Evolutionary conservation across 2,329 filamentous ascomycete species (phyloP).

Genomic region (Byssothecium circinans): DNA sequence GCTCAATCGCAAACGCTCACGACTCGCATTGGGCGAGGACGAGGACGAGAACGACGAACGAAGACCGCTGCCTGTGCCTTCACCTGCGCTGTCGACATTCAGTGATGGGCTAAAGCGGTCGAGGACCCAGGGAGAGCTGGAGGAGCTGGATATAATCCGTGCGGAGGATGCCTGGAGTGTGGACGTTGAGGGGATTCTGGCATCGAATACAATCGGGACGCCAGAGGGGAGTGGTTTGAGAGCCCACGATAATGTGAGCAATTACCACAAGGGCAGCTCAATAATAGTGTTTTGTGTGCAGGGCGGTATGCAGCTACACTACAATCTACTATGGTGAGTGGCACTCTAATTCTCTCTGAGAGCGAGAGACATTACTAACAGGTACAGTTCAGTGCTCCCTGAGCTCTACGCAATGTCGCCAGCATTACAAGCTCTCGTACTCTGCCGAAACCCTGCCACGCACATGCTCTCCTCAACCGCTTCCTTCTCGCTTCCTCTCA

Average conservation of each 20-base stretch:
- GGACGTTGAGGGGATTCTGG: conserved; percentile 34
- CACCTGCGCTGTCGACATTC: conserved; percentile 19
- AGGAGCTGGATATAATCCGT: conserved; percentile 35
- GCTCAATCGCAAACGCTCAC: conserved; percentile 39
- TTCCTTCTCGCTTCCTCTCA: conserved; percentile 32
- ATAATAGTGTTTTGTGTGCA: conserved; percentile 38
- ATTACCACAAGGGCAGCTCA: conserved; percentile 20
- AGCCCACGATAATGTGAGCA: conserved; percentile 32
- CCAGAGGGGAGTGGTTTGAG: conserved; percentile 18
- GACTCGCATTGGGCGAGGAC: conserved; percentile 31
- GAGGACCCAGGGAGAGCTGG: conserved; percentile 40
- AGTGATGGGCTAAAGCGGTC: conserved; percentile 37
- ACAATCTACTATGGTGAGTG: conserved; percentile 39
- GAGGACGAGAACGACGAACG: conserved; percentile 24
- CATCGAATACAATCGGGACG: conserved; percentile 25
- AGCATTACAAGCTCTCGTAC: conserved; percentile 36
- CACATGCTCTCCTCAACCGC: conserved; percentile 29
- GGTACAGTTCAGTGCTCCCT: conserved; percentile 27
- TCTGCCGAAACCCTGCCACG: conserved; percentile 37
- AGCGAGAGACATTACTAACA: neutral
- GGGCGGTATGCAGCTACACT: conserved; percentile 38
- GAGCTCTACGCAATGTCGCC: conserved; percentile 37
- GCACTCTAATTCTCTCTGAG: neutral
- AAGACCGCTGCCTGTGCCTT: conserved; percentile 17
- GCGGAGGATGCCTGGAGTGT: conserved; percentile 36